Conservation (phyloP, 805 yeast species). For the Cyberlindnera samutprakarnensis region DNA sequence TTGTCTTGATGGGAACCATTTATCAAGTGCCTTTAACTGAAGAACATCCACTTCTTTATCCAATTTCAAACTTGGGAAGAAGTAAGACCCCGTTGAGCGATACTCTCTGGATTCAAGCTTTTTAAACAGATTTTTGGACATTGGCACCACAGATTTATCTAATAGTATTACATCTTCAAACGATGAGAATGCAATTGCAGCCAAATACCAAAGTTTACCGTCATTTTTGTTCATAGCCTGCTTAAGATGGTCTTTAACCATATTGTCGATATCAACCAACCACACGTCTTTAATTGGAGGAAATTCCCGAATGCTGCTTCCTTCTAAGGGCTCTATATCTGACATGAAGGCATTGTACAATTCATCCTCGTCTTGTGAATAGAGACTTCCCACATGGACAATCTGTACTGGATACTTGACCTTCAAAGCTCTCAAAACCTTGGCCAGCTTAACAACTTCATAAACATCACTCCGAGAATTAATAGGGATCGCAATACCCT, state of each 20-base stretch:
- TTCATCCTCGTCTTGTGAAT: conserved; percentile 21
- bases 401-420: conserved; percentile 33
- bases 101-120: conserved; percentile 28
- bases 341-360: conserved; percentile 15
- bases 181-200: conserved; percentile 47
- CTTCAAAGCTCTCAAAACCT: conserved; percentile 29
- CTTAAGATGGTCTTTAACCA: conserved; percentile 2
- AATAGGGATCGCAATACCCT: conserved; percentile 49
- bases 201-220: conserved; percentile 32
- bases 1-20: conserved; percentile 8
- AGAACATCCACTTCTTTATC: neutral
- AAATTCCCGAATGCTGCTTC: conserved; percentile 1
- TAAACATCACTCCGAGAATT: conserved; percentile 31
- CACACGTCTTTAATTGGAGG: conserved; percentile 21
- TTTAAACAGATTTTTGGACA: conserved; percentile 28
- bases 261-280: conserved; percentile 20
- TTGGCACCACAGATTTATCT: conserved; percentile 46
- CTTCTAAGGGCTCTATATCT: neutral
- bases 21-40: neutral
- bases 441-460: conserved; percentile 39
- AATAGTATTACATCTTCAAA: conserved; percentile 42
- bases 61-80: conserved; percentile 32
- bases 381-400: conserved; percentile 29
- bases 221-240: conserved; percentile 7
- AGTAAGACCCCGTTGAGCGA: conserved; percentile 28